Evolutionary conservation across 768 basidiomycete genomes (phyloP).

Genomic region (Neoboletus subvelutipes): DNA sequence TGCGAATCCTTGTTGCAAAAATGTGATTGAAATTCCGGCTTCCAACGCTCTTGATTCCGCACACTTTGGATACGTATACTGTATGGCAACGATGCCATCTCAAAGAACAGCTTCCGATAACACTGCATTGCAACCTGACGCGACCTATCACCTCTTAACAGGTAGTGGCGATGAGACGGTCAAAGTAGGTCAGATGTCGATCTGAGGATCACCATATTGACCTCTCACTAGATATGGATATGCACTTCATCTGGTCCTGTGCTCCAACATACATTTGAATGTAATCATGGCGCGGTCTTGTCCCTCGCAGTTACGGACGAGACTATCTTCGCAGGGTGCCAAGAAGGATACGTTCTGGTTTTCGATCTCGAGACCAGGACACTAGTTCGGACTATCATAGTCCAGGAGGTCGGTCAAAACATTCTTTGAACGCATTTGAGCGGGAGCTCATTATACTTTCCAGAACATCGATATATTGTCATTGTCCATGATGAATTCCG

Average conservation of each 20-base stretch:
- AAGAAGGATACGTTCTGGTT: slow-evolving; percentile 90
- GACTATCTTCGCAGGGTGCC: slow-evolving; percentile 89
- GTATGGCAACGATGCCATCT: slow-evolving; percentile 56
- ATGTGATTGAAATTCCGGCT: slow-evolving; percentile 53
- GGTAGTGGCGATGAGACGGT: slow-evolving; percentile 91
- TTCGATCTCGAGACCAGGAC: slow-evolving; percentile 90
- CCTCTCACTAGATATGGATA: slow-evolving; percentile 58
- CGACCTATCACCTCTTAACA: slow-evolving; percentile 60
- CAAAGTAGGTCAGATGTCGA: slow-evolving; percentile 52
- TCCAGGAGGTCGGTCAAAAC: slow-evolving; percentile 60
- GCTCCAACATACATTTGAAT: slow-evolving; percentile 65
- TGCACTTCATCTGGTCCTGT: slow-evolving; percentile 47
- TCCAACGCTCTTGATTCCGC: slow-evolving; percentile 82
- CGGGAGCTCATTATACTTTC: neutral
- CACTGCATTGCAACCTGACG: slow-evolving; percentile 19
- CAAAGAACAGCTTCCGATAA: slow-evolving; percentile 40
- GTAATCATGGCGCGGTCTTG: slow-evolving; percentile 78
- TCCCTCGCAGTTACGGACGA: slow-evolving; percentile 72
- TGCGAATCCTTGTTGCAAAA: slow-evolving; percentile 24
- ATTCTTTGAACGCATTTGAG: neutral
- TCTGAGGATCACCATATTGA: neutral
- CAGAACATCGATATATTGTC: slow-evolving; percentile 82
- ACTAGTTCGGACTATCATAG: slow-evolving; percentile 80
- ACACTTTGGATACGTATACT: slow-evolving; percentile 94
- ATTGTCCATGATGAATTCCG: slow-evolving; percentile 65